Evolutionary conservation across 225 moss, liverwort and hornwort genomes (phyloP), one percentile per base, ranked within the genome.

Genomic region (Bryum argenteum): DNA sequence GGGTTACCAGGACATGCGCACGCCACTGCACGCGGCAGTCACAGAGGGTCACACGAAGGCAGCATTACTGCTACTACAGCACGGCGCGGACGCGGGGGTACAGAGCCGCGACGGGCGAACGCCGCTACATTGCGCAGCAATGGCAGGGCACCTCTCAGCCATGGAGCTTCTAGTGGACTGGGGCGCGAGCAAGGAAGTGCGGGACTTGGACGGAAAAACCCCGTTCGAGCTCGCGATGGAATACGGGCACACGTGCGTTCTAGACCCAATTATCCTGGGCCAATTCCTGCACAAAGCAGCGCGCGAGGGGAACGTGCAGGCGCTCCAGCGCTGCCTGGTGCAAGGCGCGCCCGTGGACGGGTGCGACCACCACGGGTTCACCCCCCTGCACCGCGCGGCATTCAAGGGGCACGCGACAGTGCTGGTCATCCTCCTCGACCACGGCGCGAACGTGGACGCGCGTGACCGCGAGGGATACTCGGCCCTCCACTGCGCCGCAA

Each of bases 281-380:
- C 87, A 93, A 43, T 81, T 88, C 19, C 70, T 96, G 3, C 85
- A 90, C 57, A 90, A 89, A 19, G 90, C 93, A 11, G 90, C 90
- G 10, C 63, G 91, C 1, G 87, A 83, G 61, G 93, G 93, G 1
- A 79, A 93, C 43, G 44, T 85, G 10, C 82, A 84, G 55, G 76
- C 80, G 26, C 87, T 91, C 5, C 79, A 80, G 12, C 78, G 85
- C 7, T 89, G 87, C 69, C 58, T 96, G 44, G 70, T 69, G 61
- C 90, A 82, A 67, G 96, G 96, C 19, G 93, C 91, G 13, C 66
- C 70, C n/a, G 85, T 96, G 9, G 71, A 93, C 45, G 76, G 75
- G 5, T 77, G 79, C 65, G 96, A 96, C 71, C 93, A 91, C 47
- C 82, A 91, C 22, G 91, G 93, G 2, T 91, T 93, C 89, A 90